phyloP scores from a whole-genome alignment of 2,329 filamentous ascomycete genomes.

The Neopestalotiopsis sp. region DNA sequence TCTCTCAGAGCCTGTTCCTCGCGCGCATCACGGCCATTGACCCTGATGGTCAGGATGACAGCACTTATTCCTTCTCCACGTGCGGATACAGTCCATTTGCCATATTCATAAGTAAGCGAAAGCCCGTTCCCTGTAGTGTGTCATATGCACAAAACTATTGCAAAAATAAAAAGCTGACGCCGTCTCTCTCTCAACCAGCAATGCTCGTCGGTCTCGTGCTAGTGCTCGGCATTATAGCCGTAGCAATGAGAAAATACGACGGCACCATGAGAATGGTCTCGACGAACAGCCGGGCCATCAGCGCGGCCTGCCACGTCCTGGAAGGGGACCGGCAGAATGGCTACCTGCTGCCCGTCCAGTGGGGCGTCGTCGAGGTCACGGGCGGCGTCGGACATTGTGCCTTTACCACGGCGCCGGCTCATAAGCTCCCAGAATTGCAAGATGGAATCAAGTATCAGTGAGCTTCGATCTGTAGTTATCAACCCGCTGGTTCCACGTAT shows the following conservation, averaged over 20 bases:
- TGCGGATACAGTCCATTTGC: slow-evolving; percentile 37
- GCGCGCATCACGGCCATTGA: slow-evolving; percentile 40
- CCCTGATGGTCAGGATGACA: slow-evolving; percentile 29
- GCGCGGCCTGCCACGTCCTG: slow-evolving; percentile 34
- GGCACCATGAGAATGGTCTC: slow-evolving; percentile 38
- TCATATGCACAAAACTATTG: no score
- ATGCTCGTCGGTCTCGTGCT: no score
- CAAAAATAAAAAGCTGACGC: no score
- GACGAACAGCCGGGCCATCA: slow-evolving; percentile 38
- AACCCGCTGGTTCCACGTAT: no score
- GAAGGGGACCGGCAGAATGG: slow-evolving; percentile 28
- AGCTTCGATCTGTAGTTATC: no score
- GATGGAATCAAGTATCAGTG: not conserved
- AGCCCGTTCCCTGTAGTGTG: no score
- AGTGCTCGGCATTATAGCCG: no score
- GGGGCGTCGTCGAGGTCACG: slow-evolving; percentile 32
- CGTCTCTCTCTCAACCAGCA: no score
- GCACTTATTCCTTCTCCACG: slow-evolving; percentile 35
- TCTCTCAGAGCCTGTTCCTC: slow-evolving; percentile 53
- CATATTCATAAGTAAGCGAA: slow-evolving; percentile 28
- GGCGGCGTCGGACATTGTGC: slow-evolving; percentile 5
- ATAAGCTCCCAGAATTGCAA: not conserved
- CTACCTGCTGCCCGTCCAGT: slow-evolving; percentile 33
- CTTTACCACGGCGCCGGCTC: slow-evolving; percentile 12
- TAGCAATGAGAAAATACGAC: slow-evolving; percentile 28